Evolutionary conservation across 305 asterid species (phyloP), one percentile per base, ranked within the genome.

Genomic region (Solanum hybrid): DNA sequence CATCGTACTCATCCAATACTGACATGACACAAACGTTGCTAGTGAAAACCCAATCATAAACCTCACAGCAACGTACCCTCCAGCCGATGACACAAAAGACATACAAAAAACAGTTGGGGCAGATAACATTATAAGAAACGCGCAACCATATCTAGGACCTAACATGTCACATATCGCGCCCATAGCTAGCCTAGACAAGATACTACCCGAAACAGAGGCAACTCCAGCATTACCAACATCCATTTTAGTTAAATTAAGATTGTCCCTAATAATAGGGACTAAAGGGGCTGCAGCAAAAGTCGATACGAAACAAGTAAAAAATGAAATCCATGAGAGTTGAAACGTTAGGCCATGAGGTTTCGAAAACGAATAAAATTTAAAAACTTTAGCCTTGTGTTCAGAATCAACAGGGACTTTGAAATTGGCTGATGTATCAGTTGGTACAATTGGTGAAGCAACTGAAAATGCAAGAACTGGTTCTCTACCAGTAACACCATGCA

Each of bases 191-290:
- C 95, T 89, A 84, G 97, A 95, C 64, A 95, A 87, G 5, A 95
- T 93, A 89, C 96, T 93, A 6, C 96, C 96, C 0, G 95, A 95
- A 14, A 95, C 97, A 12, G 96, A 94, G 8, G 96, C 96, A 10
- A 95, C 97, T 5, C 97, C 97, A 0, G 95, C 97, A 46, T 94
- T 94, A 18, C 97, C 97, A n/a, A 95, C 92, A 85, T 95, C 96
- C 46, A 77, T 33, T 73, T 90, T 92, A 22, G 89, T 92, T 7
- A 94, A 90, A 74, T 91, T 90, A 5, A 94, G 89, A 28, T 92
- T 94, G 91, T 95, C 97, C 5, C 95, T 91, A 75, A 94, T 95
- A 67, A 95, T 92, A 13, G 95, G 96, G 28, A 94, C 95, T 3
- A 94, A 92, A 11, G 97, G 96, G 4, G 96, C 97, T 0, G 96